Conservation (phyloP, 2,329 filamentous ascomycete species). For the Alternaria rosae region DNA sequence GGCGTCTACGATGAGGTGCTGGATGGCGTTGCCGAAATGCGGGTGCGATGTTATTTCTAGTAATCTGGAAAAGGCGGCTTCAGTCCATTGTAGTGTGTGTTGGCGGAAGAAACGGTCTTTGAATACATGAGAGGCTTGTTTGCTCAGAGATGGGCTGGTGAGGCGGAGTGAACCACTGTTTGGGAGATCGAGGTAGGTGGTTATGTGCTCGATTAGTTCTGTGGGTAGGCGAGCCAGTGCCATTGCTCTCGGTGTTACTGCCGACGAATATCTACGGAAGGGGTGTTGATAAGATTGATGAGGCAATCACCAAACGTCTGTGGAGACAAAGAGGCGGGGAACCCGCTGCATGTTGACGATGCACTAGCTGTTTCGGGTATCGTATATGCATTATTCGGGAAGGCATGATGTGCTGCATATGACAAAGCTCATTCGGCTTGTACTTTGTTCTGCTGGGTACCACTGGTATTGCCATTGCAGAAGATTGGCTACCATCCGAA, state of each 20-base stretch:
- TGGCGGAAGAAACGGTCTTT: slow-evolving; percentile 32
- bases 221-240: slow-evolving; percentile 28
- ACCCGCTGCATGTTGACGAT: slow-evolving; percentile 1
- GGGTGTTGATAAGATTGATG: neutral
- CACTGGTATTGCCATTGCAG: neutral
- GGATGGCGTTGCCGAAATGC: slow-evolving; percentile 24
- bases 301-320: neutral
- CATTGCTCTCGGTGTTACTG: slow-evolving; percentile 1
- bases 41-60: slow-evolving; percentile 23
- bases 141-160: slow-evolving; percentile 20
- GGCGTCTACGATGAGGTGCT: slow-evolving; percentile 34
- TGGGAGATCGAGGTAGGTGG: slow-evolving; percentile 24
- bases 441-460: neutral
- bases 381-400: slow-evolving; percentile 2
- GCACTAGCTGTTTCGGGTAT: slow-evolving; percentile 8
- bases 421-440: neutral
- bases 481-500: neutral
- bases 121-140: slow-evolving; percentile 27
- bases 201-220: slow-evolving; percentile 33
- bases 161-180: slow-evolving; percentile 31
- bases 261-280: neutral
- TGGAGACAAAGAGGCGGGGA: slow-evolving; percentile 9
- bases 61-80: slow-evolving; percentile 20
- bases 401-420: neutral
- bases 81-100: slow-evolving; percentile 27